Evolutionary conservation across 495 filamentous ascomycete species (phyloP).

Genomic region (Patellaria atrata): DNA sequence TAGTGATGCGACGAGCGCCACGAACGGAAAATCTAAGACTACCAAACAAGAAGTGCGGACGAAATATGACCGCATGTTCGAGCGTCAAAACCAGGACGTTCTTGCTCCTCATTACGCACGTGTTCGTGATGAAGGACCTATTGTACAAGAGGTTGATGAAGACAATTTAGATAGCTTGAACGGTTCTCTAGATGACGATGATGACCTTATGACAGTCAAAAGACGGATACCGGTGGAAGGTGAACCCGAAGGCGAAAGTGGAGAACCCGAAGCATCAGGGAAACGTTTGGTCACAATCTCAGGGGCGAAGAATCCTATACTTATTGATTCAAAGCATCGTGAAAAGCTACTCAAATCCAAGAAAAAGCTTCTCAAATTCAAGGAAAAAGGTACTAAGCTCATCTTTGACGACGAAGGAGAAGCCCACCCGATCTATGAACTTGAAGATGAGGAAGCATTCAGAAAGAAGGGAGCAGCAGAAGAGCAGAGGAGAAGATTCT

Average conservation of each 20-base stretch:
- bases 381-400: slow-evolving; percentile 67
- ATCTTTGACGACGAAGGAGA: slow-evolving; percentile 87
- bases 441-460: slow-evolving; percentile 73
- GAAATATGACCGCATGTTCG: slow-evolving; percentile 94
- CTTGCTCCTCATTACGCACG: slow-evolving; percentile 82
- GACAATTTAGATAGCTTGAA: slow-evolving; percentile 21
- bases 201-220: slow-evolving; percentile 83
- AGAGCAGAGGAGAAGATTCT: slow-evolving; percentile 57
- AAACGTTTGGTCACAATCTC: slow-evolving; percentile 30
- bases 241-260: slow-evolving; percentile 24
- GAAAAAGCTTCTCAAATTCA: slow-evolving; percentile 81
- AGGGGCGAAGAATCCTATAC: slow-evolving; percentile 42
- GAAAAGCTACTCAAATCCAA: slow-evolving; percentile 89
- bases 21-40: slow-evolving; percentile 36
- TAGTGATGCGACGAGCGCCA: slow-evolving; percentile 20
- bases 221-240: slow-evolving; percentile 48
- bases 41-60: slow-evolving; percentile 61
- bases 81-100: slow-evolving; percentile 87
- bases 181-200: slow-evolving; percentile 44
- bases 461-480: slow-evolving; percentile 55
- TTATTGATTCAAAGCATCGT: slow-evolving; percentile 83
- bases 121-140: slow-evolving; percentile 75
- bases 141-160: slow-evolving; percentile 52
- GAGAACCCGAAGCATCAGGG: slow-evolving; percentile 16
- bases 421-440: slow-evolving; percentile 70